These are phyloP conservation scores for Nemania sp. DNA, from an alignment of 2,329 filamentous ascomycete species.

Conservation along the genomic window DNA sequence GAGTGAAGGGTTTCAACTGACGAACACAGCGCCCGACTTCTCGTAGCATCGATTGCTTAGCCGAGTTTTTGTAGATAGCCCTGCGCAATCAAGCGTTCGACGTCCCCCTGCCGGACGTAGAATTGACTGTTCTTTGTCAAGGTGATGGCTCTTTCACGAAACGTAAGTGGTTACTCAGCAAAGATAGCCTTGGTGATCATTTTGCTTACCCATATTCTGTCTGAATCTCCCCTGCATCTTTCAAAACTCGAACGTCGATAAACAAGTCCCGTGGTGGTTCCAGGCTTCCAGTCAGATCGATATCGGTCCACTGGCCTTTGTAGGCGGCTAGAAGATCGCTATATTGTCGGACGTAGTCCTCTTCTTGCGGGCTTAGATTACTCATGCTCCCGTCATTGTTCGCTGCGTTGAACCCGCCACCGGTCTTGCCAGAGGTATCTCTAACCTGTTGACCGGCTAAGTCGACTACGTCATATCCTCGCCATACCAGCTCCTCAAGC, in stretches of 20 bases:
- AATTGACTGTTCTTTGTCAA: slow-evolving; percentile 99
- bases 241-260: slow-evolving; percentile 94
- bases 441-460: slow-evolving; percentile 68
- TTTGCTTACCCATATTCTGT: slow-evolving; percentile 91
- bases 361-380: slow-evolving; percentile 93
- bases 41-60: slow-evolving; percentile 60
- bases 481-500: slow-evolving; percentile 94
- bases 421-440: slow-evolving; percentile 52
- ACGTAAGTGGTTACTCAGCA: slow-evolving; percentile 43
- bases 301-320: slow-evolving; percentile 98
- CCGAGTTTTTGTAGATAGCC: slow-evolving; percentile 92
- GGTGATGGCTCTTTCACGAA: slow-evolving; percentile 79
- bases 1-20: background rate
- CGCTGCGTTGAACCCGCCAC: slow-evolving; percentile 51
- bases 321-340: slow-evolving; percentile 93
- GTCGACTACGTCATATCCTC: slow-evolving; percentile 84
- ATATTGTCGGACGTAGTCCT: slow-evolving; percentile 94
- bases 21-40: background rate
- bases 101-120: slow-evolving; percentile 94
- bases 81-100: slow-evolving; percentile 92
- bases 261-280: slow-evolving; percentile 96
- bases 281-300: slow-evolving; percentile 92
- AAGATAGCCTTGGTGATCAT: slow-evolving; percentile 1
- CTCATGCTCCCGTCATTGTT: slow-evolving; percentile 69
- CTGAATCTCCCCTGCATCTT: slow-evolving; percentile 97